phyloP scores from a whole-genome alignment of 2,329 filamentous ascomycete genomes.

The Drechslera avenae region DNA sequence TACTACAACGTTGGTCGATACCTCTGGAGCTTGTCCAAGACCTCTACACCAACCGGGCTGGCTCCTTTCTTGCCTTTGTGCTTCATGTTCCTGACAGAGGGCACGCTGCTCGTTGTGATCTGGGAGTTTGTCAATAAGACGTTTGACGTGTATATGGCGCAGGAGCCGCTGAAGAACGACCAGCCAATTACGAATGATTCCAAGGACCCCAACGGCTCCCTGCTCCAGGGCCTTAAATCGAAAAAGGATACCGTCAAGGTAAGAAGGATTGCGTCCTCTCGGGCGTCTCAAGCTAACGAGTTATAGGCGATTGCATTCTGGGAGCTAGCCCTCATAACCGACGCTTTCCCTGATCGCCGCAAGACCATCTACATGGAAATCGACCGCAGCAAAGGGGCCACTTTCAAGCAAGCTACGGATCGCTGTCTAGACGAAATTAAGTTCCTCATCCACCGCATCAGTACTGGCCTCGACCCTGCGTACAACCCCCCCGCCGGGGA shows the following conservation, averaged over 20 bases:
- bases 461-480: slow-evolving; percentile 50
- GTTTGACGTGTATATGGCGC: slow-evolving; percentile 80
- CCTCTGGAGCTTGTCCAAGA: slow-evolving; percentile 76
- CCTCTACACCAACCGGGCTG: slow-evolving; percentile 63
- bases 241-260: slow-evolving; percentile 80
- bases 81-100: slow-evolving; percentile 59
- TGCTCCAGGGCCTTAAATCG: slow-evolving; percentile 80
- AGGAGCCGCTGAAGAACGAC: slow-evolving; percentile 82
- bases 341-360: slow-evolving; percentile 74
- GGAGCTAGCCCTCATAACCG: slow-evolving; percentile 83
- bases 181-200: slow-evolving; percentile 82
- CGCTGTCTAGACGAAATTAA: slow-evolving; percentile 73
- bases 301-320: slow-evolving; percentile 80
- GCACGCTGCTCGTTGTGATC: slow-evolving; percentile 69
- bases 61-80: slow-evolving; percentile 61
- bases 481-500: slow-evolving; percentile 23
- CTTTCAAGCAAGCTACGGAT: slow-evolving; percentile 78
- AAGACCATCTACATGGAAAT: slow-evolving; percentile 86
- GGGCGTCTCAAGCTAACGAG: slow-evolving; percentile 11
- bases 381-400: slow-evolving; percentile 76
- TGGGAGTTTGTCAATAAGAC: slow-evolving; percentile 79
- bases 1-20: slow-evolving; percentile 72
- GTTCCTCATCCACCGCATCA: slow-evolving; percentile 69
- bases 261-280: slow-evolving; percentile 26
- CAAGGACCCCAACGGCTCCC: slow-evolving; percentile 88